phyloP scores from a whole-genome alignment of 345 rosid genomes.

The Mangifera indica region DNA sequence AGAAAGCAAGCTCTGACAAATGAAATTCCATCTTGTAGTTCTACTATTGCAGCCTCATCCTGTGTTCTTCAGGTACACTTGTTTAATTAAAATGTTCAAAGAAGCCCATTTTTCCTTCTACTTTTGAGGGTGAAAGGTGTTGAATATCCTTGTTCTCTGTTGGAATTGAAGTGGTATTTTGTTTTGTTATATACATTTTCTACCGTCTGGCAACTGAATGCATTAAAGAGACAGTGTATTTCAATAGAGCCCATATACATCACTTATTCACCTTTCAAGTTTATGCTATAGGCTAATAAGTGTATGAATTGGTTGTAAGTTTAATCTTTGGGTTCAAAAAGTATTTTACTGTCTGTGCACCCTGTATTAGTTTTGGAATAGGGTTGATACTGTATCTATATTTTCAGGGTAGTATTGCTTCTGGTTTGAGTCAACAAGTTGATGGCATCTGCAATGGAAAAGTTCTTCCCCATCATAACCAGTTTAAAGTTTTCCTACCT shows the following conservation, averaged over 20 bases:
- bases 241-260: background rate
- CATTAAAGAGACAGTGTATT: background rate
- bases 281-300: background rate
- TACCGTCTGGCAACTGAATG: background rate
- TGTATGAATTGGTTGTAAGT: background rate
- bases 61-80: conserved; percentile 48
- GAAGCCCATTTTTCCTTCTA: background rate
- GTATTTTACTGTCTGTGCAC: background rate
- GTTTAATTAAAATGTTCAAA: background rate
- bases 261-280: background rate
- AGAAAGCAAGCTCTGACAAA: conserved; percentile 39
- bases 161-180: background rate
- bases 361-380: background rate
- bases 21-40: conserved; percentile 42
- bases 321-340: background rate
- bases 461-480: conserved; percentile 43
- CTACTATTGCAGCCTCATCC: conserved; percentile 35
- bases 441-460: conserved; percentile 47
- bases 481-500: conserved; percentile 40
- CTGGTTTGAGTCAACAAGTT: conserved; percentile 41
- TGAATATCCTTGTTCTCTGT: background rate
- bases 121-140: background rate
- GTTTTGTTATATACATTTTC: background rate
- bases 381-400: conserved; percentile 18
- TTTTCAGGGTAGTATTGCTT: conserved; percentile 58